Base-by-base conservation (phyloP, 164 flowering plant genomes). In the Malania oleifera region DNA sequence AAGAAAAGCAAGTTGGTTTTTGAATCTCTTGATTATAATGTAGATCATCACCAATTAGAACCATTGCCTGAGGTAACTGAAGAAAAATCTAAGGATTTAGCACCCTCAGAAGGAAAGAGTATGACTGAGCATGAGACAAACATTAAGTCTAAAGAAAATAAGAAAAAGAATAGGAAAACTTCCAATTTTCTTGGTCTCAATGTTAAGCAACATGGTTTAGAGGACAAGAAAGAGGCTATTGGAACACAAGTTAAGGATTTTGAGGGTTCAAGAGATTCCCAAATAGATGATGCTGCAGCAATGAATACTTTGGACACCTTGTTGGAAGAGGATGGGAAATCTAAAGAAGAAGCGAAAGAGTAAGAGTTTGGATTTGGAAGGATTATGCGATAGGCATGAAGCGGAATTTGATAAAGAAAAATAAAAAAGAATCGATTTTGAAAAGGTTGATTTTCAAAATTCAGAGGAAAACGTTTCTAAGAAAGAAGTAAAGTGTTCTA, bases 1-100 rank as follows among this genome's bases (percentile, higher is more conserved):
- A 83, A 72, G 67, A 69, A 72, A 57, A 59, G n/a, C 51, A 78
- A 73, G 61, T 50, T 46, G 54, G 57, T 22, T 39, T 59, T 75
- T 55, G 68, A 60, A 56, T 22, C 72, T 52, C 39, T 24, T 37
- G 59, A 19, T 25, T 60, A 60, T 39, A 63, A 58, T 43, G 54
- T 19, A 54, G 70, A 63, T 27, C 50, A 37, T 13, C 22, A 23
- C 35, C 43, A 50, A 5, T 22, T 20, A n/a, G 71, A 57, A 31
- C n/a, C 25, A 34, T 47, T 4, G 43, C 56, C 53, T n/a, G 61
- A 28, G 59, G 60, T 5, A 40, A 26, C 24, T 61, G 56, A 49
- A 46, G 59, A 60, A 12, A 60, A 62, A 26, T 2, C 57, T 37
- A 50, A 70, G 54, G 64, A 53, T 59, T 52, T 38, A 22, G 26